phyloP scores from a whole-genome alignment of 148 eudicot genomes.

The Camellia japonica region DNA sequence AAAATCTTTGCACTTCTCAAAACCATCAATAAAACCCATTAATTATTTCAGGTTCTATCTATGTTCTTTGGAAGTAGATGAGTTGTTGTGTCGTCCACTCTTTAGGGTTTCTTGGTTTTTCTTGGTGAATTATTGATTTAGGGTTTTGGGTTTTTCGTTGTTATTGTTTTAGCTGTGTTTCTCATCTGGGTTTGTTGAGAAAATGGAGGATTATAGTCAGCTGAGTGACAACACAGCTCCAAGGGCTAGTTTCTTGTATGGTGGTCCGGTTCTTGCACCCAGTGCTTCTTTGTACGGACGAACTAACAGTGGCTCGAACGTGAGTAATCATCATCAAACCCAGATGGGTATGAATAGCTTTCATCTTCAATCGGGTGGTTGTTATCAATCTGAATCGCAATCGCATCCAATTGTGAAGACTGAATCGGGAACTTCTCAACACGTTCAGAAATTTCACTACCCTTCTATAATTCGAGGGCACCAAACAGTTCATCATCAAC shows the following conservation, averaged over 20 bases:
- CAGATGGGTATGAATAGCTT: slow-evolving; percentile 23
- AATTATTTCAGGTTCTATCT: background rate
- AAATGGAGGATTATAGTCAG: slow-evolving; percentile 46
- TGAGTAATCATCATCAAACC: slow-evolving; percentile 13
- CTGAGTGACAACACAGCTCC: slow-evolving; percentile 28
- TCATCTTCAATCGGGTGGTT: slow-evolving; percentile 26
- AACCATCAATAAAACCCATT: background rate
- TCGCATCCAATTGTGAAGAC: slow-evolving; percentile 32
- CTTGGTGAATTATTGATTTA: background rate
- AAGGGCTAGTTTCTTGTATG: slow-evolving; percentile 33
- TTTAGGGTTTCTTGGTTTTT: background rate
- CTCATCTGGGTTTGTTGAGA: background rate
- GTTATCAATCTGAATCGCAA: slow-evolving; percentile 18
- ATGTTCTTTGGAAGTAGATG: background rate
- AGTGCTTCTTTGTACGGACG: slow-evolving; percentile 27
- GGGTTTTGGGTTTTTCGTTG: background rate
- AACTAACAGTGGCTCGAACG: slow-evolving; percentile 10
- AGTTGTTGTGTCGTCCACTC: background rate
- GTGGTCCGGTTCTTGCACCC: slow-evolving; percentile 28
- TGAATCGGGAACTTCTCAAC: slow-evolving; percentile 33
- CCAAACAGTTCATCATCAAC: slow-evolving; percentile 9
- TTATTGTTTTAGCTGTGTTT: background rate
- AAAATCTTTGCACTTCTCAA: background rate
- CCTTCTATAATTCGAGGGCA: slow-evolving; percentile 28
- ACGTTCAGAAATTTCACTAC: slow-evolving; percentile 23